Evolutionary conservation across 2,329 filamentous ascomycete species (phyloP).

Genomic region (Cercospora sp.): DNA sequence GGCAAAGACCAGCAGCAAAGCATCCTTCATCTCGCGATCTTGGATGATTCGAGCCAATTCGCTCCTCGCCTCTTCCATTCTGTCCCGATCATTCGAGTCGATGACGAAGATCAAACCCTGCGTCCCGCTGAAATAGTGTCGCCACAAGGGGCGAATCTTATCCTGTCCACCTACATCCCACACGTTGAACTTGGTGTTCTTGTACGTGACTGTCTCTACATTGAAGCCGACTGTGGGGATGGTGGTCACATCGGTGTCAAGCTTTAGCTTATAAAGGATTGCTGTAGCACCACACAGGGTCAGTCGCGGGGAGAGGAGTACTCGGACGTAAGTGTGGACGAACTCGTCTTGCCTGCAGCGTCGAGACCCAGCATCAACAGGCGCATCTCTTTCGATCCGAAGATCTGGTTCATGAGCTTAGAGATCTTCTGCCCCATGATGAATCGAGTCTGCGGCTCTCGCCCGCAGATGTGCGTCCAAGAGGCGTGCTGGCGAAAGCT

Average conservation of each 20-base stretch:
- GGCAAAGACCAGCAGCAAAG: constrained; percentile 93
- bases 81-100: constrained; percentile 97
- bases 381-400: constrained; percentile 98
- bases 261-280: constrained; percentile 99
- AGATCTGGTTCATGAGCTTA: constrained; percentile 98
- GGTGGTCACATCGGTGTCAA: constrained; percentile 97
- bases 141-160: constrained; percentile 99
- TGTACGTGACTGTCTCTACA: constrained; percentile 99
- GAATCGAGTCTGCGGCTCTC: constrained; percentile 4
- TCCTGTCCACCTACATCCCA: constrained; percentile 99
- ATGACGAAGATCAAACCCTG: constrained; percentile 99
- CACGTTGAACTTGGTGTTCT: constrained; percentile 99
- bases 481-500: background rate
- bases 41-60: constrained; percentile 98
- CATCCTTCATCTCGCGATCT: constrained; percentile 97
- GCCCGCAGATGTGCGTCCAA: constrained; percentile 9
- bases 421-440: constrained; percentile 88
- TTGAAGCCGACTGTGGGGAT: constrained; percentile 99
- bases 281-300: constrained; percentile 45
- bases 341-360: constrained; percentile 93
- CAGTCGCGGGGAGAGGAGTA: background rate
- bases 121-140: constrained; percentile 97
- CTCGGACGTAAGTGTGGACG: constrained; percentile 22
- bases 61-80: constrained; percentile 94
- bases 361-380: constrained; percentile 96